A percentile compares a stretch with the other conserved stretches of the same genome.
These are phyloP conservation scores for Penicillium brevicompactum DNA, from an alignment of 2,329 filamentous ascomycete genomes.

Conservation along the genomic window DNA sequence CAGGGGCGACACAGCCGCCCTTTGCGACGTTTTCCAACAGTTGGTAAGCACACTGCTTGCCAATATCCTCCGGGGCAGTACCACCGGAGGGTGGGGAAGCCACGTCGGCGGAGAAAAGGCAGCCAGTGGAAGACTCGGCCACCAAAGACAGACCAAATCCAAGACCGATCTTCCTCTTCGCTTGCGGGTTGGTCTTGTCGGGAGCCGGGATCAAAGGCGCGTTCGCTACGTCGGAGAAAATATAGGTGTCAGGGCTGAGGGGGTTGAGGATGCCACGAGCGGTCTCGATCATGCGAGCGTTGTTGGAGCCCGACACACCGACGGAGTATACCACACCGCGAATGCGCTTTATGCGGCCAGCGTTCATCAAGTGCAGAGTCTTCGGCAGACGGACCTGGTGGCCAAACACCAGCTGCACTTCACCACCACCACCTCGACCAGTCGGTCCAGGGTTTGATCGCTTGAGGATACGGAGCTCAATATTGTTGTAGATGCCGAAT, in stretches of 20 bases:
- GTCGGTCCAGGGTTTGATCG: constrained; percentile 75
- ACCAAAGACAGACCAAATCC: constrained; percentile 91
- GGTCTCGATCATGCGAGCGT: constrained; percentile 90
- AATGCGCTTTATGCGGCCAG: constrained; percentile 83
- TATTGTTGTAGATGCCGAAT: constrained; percentile 83
- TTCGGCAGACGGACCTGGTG: constrained; percentile 92
- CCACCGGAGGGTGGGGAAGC: constrained; percentile 74
- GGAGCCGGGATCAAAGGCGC: constrained; percentile 66
- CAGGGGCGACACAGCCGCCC: constrained; percentile 77
- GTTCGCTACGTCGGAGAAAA: constrained; percentile 70
- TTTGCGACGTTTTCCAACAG: constrained; percentile 78
- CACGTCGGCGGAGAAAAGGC: constrained; percentile 85
- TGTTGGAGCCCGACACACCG: constrained; percentile 89
- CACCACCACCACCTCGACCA: constrained; percentile 79
- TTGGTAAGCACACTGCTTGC: constrained; percentile 84
- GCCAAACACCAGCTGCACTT: constrained; percentile 91
- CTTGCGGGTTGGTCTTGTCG: constrained; percentile 64
- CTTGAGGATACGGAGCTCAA: constrained; percentile 80
- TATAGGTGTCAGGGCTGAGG: constrained; percentile 84
- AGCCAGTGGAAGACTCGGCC: constrained; percentile 85
- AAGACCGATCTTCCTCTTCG: constrained; percentile 69
- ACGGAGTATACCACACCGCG: constrained; percentile 92
- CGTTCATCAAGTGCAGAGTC: constrained; percentile 83
- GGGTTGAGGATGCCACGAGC: constrained; percentile 85
- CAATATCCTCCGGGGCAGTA: constrained; percentile 85